phyloP scores from a whole-genome alignment of 2,329 filamentous ascomycete species.

The Arthroderma sp. region DNA sequence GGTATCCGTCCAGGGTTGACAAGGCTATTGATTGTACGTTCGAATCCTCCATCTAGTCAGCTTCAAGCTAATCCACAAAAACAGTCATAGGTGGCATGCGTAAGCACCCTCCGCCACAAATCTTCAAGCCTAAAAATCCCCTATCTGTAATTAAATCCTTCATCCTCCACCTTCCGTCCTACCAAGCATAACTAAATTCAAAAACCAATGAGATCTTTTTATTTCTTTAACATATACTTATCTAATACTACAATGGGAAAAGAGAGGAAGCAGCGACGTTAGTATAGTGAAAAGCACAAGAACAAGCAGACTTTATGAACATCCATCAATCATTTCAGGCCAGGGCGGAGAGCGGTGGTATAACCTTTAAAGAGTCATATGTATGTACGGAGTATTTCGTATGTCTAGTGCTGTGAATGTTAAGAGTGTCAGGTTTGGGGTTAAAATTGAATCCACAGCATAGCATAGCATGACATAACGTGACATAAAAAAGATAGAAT shows the following conservation, averaged over 20 bases:
- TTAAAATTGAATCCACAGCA: background rate
- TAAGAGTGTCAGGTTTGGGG: background rate
- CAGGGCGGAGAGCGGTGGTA: background rate
- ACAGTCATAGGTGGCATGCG: too few relatives aligned
- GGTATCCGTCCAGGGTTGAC: too few relatives aligned
- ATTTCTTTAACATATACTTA: background rate
- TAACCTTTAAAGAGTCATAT: background rate
- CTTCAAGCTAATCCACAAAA: too few relatives aligned
- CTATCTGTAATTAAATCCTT: background rate
- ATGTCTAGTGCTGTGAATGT: background rate
- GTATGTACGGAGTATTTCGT: background rate
- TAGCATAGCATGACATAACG: background rate
- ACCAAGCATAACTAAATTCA: background rate
- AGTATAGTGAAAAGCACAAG: background rate
- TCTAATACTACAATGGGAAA: background rate
- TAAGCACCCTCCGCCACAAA: too few relatives aligned
- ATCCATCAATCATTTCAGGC: background rate
- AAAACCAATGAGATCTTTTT: background rate
- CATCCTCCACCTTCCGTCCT: background rate
- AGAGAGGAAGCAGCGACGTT: background rate
- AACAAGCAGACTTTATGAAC: background rate
- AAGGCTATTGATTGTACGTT: too few relatives aligned
- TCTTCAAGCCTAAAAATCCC: too few relatives aligned
- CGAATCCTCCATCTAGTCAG: too few relatives aligned
- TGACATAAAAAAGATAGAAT: background rate